Evolutionary conservation across 1,284 basidiomycete genomes (phyloP).

Genomic region (Ganoderma leucocontextum): DNA sequence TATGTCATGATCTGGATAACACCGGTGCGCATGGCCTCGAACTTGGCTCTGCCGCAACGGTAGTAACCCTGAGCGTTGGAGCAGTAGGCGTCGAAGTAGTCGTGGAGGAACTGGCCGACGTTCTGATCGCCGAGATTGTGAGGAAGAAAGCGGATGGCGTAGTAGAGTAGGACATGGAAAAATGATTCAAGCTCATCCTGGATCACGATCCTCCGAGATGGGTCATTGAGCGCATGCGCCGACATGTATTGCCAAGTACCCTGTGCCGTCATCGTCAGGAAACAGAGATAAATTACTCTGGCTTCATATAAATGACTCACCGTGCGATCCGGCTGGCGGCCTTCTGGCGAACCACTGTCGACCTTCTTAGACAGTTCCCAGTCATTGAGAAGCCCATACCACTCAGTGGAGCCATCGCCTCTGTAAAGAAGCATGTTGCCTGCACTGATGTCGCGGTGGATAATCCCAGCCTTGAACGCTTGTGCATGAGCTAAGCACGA

Average conservation of each 20-base stretch:
- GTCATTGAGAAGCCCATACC: slow-evolving; percentile 15
- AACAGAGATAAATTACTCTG: no score
- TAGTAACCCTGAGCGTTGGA: neutral
- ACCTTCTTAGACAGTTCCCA: slow-evolving; percentile 16
- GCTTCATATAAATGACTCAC: neutral
- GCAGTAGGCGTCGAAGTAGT: slow-evolving; percentile 11
- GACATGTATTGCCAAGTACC: slow-evolving; percentile 13
- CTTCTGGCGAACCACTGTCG: neutral
- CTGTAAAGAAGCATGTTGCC: slow-evolving; percentile 18
- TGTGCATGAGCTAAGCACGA: neutral
- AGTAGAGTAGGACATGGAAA: slow-evolving; percentile 11
- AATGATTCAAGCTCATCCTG: slow-evolving; percentile 7
- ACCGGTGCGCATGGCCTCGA: neutral
- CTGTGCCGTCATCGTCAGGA: neutral
- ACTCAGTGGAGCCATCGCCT: neutral
- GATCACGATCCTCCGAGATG: neutral
- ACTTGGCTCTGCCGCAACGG: neutral
- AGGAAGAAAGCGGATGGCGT: slow-evolving; percentile 11
- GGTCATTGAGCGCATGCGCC: neutral
- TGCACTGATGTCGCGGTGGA: slow-evolving; percentile 25
- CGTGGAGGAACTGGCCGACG: neutral
- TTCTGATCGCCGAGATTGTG: neutral
- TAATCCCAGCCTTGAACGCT: slow-evolving; percentile 7
- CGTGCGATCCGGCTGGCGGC: neutral
- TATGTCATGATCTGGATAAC: no score